phyloP scores from a whole-genome alignment of 2,329 filamentous ascomycete genomes.

The Fusarium aywerte region DNA sequence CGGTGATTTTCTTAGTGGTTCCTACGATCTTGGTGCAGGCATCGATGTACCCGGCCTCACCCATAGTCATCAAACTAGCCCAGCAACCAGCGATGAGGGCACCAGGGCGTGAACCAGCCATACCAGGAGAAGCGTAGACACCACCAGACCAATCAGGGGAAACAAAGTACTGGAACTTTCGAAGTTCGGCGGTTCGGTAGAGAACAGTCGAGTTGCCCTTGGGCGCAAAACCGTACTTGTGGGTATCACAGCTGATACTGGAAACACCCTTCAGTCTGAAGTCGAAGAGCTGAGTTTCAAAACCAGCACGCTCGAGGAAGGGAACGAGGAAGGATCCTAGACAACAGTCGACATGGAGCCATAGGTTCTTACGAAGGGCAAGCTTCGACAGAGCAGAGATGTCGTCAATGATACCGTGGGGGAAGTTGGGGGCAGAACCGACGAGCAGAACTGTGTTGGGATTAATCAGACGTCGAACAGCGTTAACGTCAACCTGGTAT shows the following conservation, averaged over 20 bases:
- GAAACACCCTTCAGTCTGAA: slow-evolving; percentile 95
- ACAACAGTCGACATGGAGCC: slow-evolving; percentile 97
- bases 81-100: slow-evolving; percentile 96
- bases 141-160: slow-evolving; percentile 94
- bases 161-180: slow-evolving; percentile 96
- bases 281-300: slow-evolving; percentile 88
- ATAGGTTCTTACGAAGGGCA: slow-evolving; percentile 80
- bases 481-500: slow-evolving; percentile 84
- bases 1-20: slow-evolving; percentile 82
- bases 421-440: slow-evolving; percentile 96
- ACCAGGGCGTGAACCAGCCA: slow-evolving; percentile 91
- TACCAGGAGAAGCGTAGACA: slow-evolving; percentile 92
- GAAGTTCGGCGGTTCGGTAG: slow-evolving; percentile 82
- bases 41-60: slow-evolving; percentile 87
- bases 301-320: slow-evolving; percentile 92
- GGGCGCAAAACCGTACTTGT: slow-evolving; percentile 98
- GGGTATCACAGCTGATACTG: slow-evolving; percentile 94
- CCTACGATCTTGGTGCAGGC: slow-evolving; percentile 90
- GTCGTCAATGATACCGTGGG: slow-evolving; percentile 97
- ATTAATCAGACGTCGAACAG: slow-evolving; percentile 87
- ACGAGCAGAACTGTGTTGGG: slow-evolving; percentile 93
- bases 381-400: slow-evolving; percentile 86
- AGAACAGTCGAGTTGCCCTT: slow-evolving; percentile 96
- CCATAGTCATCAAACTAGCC: slow-evolving; percentile 89
- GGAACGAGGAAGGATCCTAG: slow-evolving; percentile 95